These are phyloP conservation scores for Trichoderma sp. DNA, from an alignment of 2,329 filamentous ascomycete species.

Conservation along the genomic window DNA sequence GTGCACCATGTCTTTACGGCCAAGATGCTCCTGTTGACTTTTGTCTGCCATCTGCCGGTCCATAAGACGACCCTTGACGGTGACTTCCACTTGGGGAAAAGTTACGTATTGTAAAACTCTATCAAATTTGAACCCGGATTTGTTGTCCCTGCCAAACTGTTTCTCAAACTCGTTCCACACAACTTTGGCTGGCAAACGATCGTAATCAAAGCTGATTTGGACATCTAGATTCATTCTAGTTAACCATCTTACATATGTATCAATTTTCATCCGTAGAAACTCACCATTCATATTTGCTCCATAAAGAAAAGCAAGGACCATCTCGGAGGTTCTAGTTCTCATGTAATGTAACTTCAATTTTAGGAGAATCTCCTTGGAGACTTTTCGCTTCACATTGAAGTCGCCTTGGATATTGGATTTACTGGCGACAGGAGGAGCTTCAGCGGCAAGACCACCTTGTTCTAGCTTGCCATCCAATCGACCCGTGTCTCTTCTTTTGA, in stretches of 20 bases:
- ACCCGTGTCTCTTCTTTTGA: too few species aligned
- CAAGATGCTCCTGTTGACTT: background rate
- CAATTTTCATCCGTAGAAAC: background rate
- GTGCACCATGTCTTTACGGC: background rate
- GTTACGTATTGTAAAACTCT: background rate
- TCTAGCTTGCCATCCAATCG: too few species aligned
- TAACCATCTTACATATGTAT: too few species aligned
- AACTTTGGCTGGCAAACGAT: background rate
- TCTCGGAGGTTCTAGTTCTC: background rate
- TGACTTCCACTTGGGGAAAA: background rate
- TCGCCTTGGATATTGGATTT: too few species aligned
- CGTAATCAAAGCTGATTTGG: background rate
- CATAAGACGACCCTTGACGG: too few species aligned
- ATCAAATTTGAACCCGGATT: background rate
- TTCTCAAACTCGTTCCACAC: background rate
- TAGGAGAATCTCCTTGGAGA: too few species aligned
- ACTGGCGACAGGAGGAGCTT: too few species aligned
- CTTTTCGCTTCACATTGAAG: too few species aligned
- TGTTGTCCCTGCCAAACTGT: background rate
- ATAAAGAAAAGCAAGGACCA: background rate
- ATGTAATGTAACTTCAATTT: constrained; percentile 2
- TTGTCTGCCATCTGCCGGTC: too few species aligned
- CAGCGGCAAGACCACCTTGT: too few species aligned
- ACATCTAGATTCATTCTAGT: background rate
- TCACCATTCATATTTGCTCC: background rate